Conservation (phyloP, 2,329 filamentous ascomycete species). For the Periconia sp. region DNA sequence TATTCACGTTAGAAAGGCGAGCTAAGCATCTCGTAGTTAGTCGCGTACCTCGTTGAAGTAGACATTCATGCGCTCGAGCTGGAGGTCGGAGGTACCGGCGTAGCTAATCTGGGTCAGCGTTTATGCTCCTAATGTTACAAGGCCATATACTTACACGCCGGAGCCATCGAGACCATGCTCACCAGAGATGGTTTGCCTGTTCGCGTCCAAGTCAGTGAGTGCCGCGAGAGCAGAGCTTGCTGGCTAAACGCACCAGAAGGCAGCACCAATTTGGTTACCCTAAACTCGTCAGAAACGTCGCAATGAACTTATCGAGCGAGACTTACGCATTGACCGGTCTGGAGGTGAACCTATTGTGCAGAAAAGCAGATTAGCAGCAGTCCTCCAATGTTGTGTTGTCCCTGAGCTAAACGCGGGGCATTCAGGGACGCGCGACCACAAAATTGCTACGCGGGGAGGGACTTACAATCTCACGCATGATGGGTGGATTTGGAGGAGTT, state of each 20-base stretch:
- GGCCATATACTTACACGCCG: slow-evolving; percentile 78
- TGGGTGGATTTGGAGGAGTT: slow-evolving; percentile 43
- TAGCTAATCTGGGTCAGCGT: slow-evolving; percentile 65
- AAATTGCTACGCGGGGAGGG: slow-evolving; percentile 35
- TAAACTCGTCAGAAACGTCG: slow-evolving; percentile 52
- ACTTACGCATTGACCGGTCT: slow-evolving; percentile 99
- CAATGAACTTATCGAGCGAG: slow-evolving; percentile 10
- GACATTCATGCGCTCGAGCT: slow-evolving; percentile 99
- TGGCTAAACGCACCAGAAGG: slow-evolving; percentile 79
- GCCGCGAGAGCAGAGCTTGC: slow-evolving; percentile 9
- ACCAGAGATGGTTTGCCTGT: slow-evolving; percentile 62
- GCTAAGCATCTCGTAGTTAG: slow-evolving; percentile 22
- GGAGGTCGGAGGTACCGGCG: slow-evolving; percentile 97
- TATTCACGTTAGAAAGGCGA: slow-evolving; percentile 49
- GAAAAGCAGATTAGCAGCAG: slow-evolving; percentile 63
- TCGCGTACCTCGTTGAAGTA: slow-evolving; percentile 89
- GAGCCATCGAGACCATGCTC: slow-evolving; percentile 96
- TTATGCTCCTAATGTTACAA: neutral
- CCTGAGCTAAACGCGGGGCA: slow-evolving; percentile 50
- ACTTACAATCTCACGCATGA: slow-evolving; percentile 75
- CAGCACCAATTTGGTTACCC: slow-evolving; percentile 99
- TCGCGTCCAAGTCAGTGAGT: slow-evolving; percentile 20
- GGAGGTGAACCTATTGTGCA: slow-evolving; percentile 86
- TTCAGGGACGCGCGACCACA: slow-evolving; percentile 51
- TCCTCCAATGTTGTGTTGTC: slow-evolving; percentile 50